Conservation (phyloP, 768 basidiomycete genomes). For the Pleurotus djamor region DNA sequence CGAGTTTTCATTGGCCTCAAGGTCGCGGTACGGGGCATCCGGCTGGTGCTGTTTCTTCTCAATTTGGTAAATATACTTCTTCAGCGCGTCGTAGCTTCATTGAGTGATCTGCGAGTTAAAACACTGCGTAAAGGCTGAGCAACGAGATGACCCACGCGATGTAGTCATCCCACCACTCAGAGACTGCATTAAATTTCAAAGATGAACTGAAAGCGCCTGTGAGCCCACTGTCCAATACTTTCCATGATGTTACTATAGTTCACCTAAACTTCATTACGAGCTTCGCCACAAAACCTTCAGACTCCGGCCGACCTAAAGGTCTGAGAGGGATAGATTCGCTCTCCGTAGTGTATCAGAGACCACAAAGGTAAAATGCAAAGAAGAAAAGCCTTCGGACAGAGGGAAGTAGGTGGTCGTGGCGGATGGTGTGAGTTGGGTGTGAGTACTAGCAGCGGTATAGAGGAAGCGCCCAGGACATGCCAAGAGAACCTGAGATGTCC, state of each 20-base stretch:
- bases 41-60: slow-evolving; percentile 71
- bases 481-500: too few relatives aligned
- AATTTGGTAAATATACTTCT: slow-evolving; percentile 82
- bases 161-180: slow-evolving; percentile 93
- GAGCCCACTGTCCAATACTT: not conserved
- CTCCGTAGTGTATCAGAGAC: not conserved
- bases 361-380: not conserved
- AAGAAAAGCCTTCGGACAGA: too few relatives aligned
- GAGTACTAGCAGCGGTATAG: too few relatives aligned
- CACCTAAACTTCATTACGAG: slow-evolving; percentile 62
- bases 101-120: not conserved
- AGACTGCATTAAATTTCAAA: slow-evolving; percentile 87
- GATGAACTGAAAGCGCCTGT: slow-evolving; percentile 47
- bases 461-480: too few relatives aligned
- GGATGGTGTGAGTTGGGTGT: too few relatives aligned
- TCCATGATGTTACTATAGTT: slow-evolving; percentile 7
- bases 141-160: slow-evolving; percentile 59
- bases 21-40: slow-evolving; percentile 36
- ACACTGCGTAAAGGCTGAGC: not conserved
- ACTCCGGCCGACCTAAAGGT: slow-evolving; percentile 4
- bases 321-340: slow-evolving; percentile 10
- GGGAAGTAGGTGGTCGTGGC: too few relatives aligned
- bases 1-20: slow-evolving; percentile 64
- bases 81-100: slow-evolving; percentile 78
- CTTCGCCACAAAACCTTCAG: not conserved